Evolutionary conservation across 345 rosid genomes (phyloP).

Genomic region (Pugionium cornutum): DNA sequence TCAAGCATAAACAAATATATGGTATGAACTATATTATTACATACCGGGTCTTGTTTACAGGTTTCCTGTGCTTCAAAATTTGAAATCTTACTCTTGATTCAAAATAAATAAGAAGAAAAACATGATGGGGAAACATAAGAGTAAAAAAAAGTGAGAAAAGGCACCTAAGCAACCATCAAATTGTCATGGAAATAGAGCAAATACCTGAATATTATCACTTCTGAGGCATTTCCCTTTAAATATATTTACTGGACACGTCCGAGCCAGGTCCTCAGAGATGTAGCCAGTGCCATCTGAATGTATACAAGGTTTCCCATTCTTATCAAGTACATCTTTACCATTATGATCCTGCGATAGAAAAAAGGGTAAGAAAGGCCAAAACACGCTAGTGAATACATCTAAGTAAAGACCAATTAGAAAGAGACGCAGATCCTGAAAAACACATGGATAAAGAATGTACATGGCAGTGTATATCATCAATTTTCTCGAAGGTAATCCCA

Average conservation of each 20-base stretch:
- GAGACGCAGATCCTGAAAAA: neutral
- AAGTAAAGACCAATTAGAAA: neutral
- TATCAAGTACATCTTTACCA: conserved; percentile 40
- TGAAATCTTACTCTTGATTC: neutral
- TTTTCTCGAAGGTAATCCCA: conserved; percentile 20
- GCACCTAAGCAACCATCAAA: conserved; percentile 9
- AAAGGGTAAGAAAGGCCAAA: neutral
- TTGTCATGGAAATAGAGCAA: conserved; percentile 2
- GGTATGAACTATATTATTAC: conserved; percentile 5
- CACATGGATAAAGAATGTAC: conserved; percentile 39
- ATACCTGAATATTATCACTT: conserved; percentile 24
- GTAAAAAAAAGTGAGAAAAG: neutral
- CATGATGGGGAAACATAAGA: neutral
- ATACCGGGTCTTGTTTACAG: conserved; percentile 41
- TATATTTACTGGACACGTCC: conserved; percentile 53
- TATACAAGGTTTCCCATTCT: conserved; percentile 47
- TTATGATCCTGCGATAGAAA: conserved; percentile 51
- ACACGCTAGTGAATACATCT: neutral
- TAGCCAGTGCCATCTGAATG: conserved; percentile 90
- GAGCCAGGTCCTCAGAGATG: conserved; percentile 76
- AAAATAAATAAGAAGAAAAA: neutral
- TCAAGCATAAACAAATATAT: conserved; percentile 1
- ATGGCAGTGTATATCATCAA: conserved; percentile 54
- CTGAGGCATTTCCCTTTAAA: conserved; percentile 38
- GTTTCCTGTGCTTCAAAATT: conserved; percentile 24